phyloP scores from a whole-genome alignment of 1,284 basidiomycete genomes.

The Chondrostereum purpureum region DNA sequence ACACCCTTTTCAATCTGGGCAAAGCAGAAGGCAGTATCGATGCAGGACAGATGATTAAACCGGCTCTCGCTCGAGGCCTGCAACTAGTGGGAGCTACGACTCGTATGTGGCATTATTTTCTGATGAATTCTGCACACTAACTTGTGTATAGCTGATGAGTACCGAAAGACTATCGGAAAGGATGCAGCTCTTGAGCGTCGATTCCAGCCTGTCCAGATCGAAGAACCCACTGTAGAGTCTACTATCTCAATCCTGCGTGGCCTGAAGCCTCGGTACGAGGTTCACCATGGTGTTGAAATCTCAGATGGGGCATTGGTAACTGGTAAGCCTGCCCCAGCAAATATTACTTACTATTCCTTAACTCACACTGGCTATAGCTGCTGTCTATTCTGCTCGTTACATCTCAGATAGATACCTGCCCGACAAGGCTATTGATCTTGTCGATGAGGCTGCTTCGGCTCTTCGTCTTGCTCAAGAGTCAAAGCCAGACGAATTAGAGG shows the following conservation, averaged over 20 bases:
- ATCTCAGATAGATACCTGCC: slow-evolving; percentile 84
- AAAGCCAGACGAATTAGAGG: slow-evolving; percentile 83
- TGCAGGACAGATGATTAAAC: slow-evolving; percentile 89
- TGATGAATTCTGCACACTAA: not conserved
- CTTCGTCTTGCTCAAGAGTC: slow-evolving; percentile 88
- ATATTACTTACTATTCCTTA: too few species aligned
- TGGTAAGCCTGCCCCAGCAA: slow-evolving; percentile 43
- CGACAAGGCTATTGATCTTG: slow-evolving; percentile 86
- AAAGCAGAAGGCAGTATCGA: slow-evolving; percentile 91
- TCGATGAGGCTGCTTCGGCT: slow-evolving; percentile 86
- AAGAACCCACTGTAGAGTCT: slow-evolving; percentile 81
- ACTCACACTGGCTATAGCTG: slow-evolving; percentile 55
- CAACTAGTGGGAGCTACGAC: slow-evolving; percentile 88
- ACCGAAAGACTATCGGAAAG: slow-evolving; percentile 87
- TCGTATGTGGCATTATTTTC: slow-evolving; percentile 36
- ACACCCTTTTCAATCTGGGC: slow-evolving; percentile 79
- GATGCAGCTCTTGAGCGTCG: slow-evolving; percentile 87
- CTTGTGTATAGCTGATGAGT: slow-evolving; percentile 65
- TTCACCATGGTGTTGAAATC: slow-evolving; percentile 90
- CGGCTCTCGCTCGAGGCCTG: slow-evolving; percentile 78
- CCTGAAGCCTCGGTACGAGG: slow-evolving; percentile 79
- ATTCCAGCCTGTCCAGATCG: slow-evolving; percentile 84
- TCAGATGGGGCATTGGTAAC: slow-evolving; percentile 84
- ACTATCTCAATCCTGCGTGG: slow-evolving; percentile 89
- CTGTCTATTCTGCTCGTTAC: slow-evolving; percentile 77